Evolutionary conservation across 345 rosid genomes (phyloP).

Genomic region (Erucastrum elatum): DNA sequence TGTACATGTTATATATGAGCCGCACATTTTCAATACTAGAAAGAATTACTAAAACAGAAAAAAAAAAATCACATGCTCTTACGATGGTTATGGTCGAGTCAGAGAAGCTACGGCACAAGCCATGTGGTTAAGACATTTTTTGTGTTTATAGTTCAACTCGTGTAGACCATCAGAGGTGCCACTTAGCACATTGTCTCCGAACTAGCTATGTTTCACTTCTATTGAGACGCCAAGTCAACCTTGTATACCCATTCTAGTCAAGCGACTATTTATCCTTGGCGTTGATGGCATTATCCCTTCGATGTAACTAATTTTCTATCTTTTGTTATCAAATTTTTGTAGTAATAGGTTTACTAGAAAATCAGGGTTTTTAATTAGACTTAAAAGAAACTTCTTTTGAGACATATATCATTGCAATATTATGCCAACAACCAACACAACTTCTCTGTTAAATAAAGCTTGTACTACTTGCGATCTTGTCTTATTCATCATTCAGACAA

Average conservation of each 20-base stretch:
- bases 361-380: background rate
- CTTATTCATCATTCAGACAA: no score
- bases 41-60: background rate
- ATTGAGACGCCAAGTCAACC: slow-evolving; percentile 69
- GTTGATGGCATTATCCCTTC: slow-evolving; percentile 77
- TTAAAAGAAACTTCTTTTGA: background rate
- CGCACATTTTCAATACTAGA: background rate
- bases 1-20: background rate
- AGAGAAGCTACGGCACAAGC: slow-evolving; percentile 39
- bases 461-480: no score
- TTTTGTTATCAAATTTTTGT: background rate
- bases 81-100: slow-evolving; percentile 40
- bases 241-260: slow-evolving; percentile 66
- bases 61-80: background rate
- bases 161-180: no score
- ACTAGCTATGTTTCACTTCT: slow-evolving; percentile 70
- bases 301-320: slow-evolving; percentile 48
- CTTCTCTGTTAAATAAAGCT: no score
- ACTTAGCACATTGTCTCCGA: slow-evolving; percentile 75
- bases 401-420: background rate
- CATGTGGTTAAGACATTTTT: slow-evolving; percentile 65
- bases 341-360: background rate
- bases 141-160: slow-evolving; percentile 73
- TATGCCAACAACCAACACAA: no score
- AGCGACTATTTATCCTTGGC: slow-evolving; percentile 77